These are phyloP conservation scores for Hortiboletus campestris DNA, from an alignment of 768 basidiomycete species.

Conservation along the genomic window DNA sequence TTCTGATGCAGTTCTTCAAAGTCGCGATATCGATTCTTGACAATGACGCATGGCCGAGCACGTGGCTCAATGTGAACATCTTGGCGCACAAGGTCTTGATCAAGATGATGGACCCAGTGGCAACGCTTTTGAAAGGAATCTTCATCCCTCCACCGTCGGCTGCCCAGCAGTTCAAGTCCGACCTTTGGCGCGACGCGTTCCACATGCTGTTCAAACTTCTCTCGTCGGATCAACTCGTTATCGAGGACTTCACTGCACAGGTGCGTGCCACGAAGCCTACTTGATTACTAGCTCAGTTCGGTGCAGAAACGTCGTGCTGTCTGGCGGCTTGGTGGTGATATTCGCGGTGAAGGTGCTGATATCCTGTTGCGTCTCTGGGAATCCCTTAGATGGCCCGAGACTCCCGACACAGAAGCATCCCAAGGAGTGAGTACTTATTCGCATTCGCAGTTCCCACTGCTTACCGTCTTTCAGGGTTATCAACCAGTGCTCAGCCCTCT, in stretches of 20 bases:
- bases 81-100: conserved; percentile 85
- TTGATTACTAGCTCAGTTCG: conserved; percentile 3
- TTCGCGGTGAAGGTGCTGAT: conserved; percentile 86
- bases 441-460: background rate
- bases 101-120: conserved; percentile 83
- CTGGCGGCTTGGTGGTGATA: conserved; percentile 94
- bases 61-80: conserved; percentile 91
- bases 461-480: conserved; percentile 56
- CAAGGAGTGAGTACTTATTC: conserved; percentile 57
- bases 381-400: conserved; percentile 75
- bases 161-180: conserved; percentile 65
- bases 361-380: conserved; percentile 83
- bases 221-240: conserved; percentile 86
- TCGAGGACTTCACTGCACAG: conserved; percentile 95
- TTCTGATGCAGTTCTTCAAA: conserved; percentile 78
- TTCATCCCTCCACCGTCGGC: conserved; percentile 74
- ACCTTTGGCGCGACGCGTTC: conserved; percentile 80
- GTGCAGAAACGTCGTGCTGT: conserved; percentile 87
- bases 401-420: conserved; percentile 45
- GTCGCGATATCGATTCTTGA: conserved; percentile 78
- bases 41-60: conserved; percentile 84
- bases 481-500: conserved; percentile 80
- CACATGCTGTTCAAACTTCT: conserved; percentile 80
- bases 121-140: conserved; percentile 70
- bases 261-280: conserved; percentile 37